Evolutionary conservation across 805 yeast species (phyloP), one percentile per base, ranked within the genome.

Genomic region (Teunomyces aglyptinius): DNA sequence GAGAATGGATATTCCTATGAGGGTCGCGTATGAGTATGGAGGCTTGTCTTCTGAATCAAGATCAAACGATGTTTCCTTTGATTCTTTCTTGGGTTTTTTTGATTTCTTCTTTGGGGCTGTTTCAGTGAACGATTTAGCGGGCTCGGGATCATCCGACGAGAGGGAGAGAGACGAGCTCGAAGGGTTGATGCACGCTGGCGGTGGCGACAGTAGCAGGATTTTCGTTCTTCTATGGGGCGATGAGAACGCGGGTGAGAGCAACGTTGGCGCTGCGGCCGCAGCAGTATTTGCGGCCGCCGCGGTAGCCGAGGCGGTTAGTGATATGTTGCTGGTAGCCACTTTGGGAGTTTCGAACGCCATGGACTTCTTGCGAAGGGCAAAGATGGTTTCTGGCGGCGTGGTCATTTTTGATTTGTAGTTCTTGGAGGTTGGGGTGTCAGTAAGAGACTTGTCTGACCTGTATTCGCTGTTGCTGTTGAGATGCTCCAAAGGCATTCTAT

Each of bases 1-100:
- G 53, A 92, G 70, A 41, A 92, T 87, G 1, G 98, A 92, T 85
- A 92, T 84, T 1, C 96, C 97, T 52, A 92, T 92, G 49, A 92
- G 75, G 44, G 90, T 85, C 3, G 99, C 99, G 61, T 92, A 92
- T 5, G 97, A 89, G 64, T 83, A 91, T 0, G 96, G 96, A 1
- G 99, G 99, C 64, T 94, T 92, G 43, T 68, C 75, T 20, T 82
- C 79, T 7, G 83, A 81, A 45, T 56, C 61, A 54, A 83, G 82
- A 24, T 67, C 66, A 50, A 71, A 72, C 8, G 65, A 58, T n/a
- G 60, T 47, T 38, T 68, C 71, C 39, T 67, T 64, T 24, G 57
- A 38, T 11, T 60, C 66, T 43, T 60, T 63, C 41, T 56, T 53
- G 26, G 57, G 45, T 52, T 65, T 65, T 49, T 66, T 67, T 41